A percentile compares a stretch with the other conserved stretches of the same genome.
phyloP scores from a whole-genome alignment of 164 flowering plant species.

The Magnolia changhungtana region DNA sequence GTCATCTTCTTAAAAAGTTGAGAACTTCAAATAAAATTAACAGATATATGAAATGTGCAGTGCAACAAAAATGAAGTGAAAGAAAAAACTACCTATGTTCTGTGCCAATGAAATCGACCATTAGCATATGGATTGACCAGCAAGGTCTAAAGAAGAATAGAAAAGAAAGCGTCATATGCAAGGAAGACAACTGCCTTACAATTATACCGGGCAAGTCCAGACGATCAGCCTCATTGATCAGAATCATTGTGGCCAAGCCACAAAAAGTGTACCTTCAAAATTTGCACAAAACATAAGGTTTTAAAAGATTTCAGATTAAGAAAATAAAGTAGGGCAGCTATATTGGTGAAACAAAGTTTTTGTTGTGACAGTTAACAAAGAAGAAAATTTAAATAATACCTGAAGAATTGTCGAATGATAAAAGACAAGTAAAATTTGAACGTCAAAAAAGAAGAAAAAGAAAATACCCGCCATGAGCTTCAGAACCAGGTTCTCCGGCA shows the following conservation, averaged over 20 bases:
- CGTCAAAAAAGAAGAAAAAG: conserved; percentile 4
- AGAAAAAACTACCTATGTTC: no score
- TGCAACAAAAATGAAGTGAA: no score
- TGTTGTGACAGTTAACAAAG: background rate
- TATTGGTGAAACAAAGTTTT: background rate
- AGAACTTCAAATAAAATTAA: no score
- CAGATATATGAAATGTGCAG: no score
- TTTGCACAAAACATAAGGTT: conserved; percentile 14
- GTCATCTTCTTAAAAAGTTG: no score
- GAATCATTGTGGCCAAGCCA: conserved; percentile 85
- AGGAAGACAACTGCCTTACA: conserved; percentile 45
- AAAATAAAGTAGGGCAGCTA: background rate
- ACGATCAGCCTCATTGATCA: conserved; percentile 71
- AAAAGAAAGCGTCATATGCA: background rate
- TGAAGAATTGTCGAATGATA: background rate
- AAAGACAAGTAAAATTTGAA: background rate
- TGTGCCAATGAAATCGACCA: no score
- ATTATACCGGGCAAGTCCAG: conserved; percentile 68
- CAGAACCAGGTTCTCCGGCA: conserved; percentile 94
- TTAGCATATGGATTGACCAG: no score
- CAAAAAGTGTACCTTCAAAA: conserved; percentile 79
- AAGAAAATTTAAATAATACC: background rate
- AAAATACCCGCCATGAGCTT: conserved; percentile 99
- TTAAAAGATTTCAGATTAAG: background rate
- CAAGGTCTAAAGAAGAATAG: no score